Evolutionary conservation across 331 rosid species (phyloP), one percentile per base, ranked within the genome.

Genomic region (Prunus yedoensis): DNA sequence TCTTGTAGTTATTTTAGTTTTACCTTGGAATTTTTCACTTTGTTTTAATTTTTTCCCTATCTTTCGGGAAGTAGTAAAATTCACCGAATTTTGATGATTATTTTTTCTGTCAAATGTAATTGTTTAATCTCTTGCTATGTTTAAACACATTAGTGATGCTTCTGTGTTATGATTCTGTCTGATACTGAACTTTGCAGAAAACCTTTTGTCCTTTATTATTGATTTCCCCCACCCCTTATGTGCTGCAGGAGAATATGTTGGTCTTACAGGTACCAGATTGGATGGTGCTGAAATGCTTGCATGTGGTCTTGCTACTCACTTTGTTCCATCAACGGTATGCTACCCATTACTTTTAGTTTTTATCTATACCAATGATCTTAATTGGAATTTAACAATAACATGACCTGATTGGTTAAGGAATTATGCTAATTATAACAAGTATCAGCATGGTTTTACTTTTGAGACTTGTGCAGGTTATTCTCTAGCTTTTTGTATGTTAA

Each of bases 281-380:
- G 92, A 92, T 89, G 97, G 93, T 82, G 96, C 97, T 68, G 97
- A 95, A 88, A 89, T 95, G 99, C 91, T 92, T 85, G 88, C 86
- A 5, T 92, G 97, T 76, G 93, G 96, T 72, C 99, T 95, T 87
- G 97, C 97, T 57, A 92, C 99, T 69, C 99, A 95, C 87, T 90
- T 88, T 87, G 97, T 95, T 46, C 83, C 87, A 66, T 90, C 97
- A 68, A 67, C 69, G 60, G 99, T 92, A 74, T 23, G 64, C 73
- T 75, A 58, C 83, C 74, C 66, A 66, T 57, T 54, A 18, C 12
- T 50, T 0, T 70, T 43, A 23, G 15, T 25, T 35, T 70, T 56
- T 43, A 70, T 43, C 18, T 45, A 51, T n/a, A 27, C 50, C 3
- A 38, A 58, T 77, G 32, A 32, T 21, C 32, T 21, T n/a, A 20